phyloP scores from a whole-genome alignment of 1,284 basidiomycete species.

The Phellinidium pouzarii region DNA sequence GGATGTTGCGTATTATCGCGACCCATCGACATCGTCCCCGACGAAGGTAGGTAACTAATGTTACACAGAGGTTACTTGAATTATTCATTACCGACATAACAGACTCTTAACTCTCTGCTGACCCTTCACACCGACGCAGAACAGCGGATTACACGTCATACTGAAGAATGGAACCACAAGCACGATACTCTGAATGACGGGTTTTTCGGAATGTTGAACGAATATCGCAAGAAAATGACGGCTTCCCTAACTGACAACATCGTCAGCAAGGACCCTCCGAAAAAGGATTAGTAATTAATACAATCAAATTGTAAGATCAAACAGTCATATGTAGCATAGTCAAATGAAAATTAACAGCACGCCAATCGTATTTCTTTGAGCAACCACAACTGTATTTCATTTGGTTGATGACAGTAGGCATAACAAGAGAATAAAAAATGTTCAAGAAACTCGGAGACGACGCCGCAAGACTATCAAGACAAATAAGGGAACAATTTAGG shows the following conservation, averaged over 20 bases:
- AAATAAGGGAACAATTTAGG: neutral
- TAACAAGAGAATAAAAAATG: neutral
- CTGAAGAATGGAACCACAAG: conserved; percentile 44
- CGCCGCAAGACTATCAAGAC: neutral
- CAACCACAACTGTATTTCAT: too few species aligned
- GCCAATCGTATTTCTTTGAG: too few species aligned
- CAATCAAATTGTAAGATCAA: too few species aligned
- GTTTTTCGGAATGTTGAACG: conserved; percentile 41
- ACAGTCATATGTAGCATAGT: too few species aligned
- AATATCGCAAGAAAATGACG: conserved; percentile 40
- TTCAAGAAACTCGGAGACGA: neutral
- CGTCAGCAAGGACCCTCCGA: conserved; percentile 23
- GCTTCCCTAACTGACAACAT: conserved; percentile 33
- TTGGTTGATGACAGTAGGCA: neutral
- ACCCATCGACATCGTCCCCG: conserved; percentile 32
- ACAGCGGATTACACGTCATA: conserved; percentile 35
- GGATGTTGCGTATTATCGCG: conserved; percentile 42
- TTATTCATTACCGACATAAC: neutral
- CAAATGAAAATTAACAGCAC: too few species aligned
- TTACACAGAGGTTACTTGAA: neutral
- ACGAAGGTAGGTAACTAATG: conserved; percentile 31
- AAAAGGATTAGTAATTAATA: neutral
- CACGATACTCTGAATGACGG: conserved; percentile 37
- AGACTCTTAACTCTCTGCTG: conserved; percentile 42
- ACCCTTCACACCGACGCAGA: conserved; percentile 36